Conservation (phyloP, 2,329 filamentous ascomycete species). For the Dothidotthia symphoricarpi region DNA sequence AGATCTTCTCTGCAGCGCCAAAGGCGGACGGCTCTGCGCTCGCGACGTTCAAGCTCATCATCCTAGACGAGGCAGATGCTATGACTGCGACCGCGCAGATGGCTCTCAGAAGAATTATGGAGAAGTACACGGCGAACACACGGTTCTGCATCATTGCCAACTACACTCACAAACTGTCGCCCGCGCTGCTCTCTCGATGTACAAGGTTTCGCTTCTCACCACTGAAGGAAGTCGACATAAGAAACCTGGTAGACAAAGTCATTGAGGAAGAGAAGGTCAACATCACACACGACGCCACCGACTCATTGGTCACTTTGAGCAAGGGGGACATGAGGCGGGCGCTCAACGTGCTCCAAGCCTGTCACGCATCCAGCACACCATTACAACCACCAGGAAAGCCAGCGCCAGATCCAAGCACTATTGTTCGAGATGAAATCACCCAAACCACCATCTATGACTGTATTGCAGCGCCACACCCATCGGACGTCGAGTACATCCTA, state of each 20-base stretch:
- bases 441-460: conserved; percentile 94
- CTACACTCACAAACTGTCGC: conserved; percentile 96
- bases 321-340: conserved; percentile 96
- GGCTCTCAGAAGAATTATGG: conserved; percentile 95
- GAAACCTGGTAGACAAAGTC: conserved; percentile 81
- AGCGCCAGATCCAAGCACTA: conserved; percentile 53
- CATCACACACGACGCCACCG: conserved; percentile 76
- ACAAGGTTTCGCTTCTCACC: conserved; percentile 95
- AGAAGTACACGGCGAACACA: conserved; percentile 97
- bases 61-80: conserved; percentile 97
- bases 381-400: conserved; percentile 51
- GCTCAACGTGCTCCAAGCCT: conserved; percentile 93
- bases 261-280: conserved; percentile 82
- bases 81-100: conserved; percentile 99
- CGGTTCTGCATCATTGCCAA: conserved; percentile 98
- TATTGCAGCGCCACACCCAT: conserved; percentile 90
- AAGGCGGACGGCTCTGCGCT: conserved; percentile 52
- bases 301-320: conserved; percentile 80
- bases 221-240: conserved; percentile 83
- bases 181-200: conserved; percentile 86
- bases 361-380: conserved; percentile 81
- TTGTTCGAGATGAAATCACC: conserved; percentile 80
- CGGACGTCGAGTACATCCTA: conserved; percentile 81
- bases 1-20: conserved; percentile 77
- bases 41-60: conserved; percentile 89